phyloP scores from a whole-genome alignment of 768 basidiomycete genomes.

The Pisolithus albus region DNA sequence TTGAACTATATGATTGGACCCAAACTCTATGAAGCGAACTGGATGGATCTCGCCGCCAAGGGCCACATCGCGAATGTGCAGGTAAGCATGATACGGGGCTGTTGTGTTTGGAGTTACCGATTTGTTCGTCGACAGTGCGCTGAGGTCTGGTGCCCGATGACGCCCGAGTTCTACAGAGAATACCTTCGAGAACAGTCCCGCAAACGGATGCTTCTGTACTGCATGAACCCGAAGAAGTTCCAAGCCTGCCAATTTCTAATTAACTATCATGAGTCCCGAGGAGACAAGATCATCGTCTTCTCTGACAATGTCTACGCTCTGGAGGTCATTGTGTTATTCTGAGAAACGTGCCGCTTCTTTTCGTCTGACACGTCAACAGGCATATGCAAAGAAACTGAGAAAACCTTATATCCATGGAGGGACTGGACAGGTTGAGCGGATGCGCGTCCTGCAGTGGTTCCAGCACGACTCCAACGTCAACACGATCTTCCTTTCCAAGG shows the following conservation, averaged over 20 bases:
- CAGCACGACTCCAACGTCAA: conserved; percentile 94
- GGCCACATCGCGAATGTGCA: conserved; percentile 99
- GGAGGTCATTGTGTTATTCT: conserved; percentile 52
- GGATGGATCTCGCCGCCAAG: conserved; percentile 99
- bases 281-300: conserved; percentile 99
- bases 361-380: conserved; percentile 35
- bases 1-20: conserved; percentile 99
- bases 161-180: conserved; percentile 97
- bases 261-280: conserved; percentile 94
- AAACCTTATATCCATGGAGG: conserved; percentile 97
- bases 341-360: background rate
- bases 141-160: conserved; percentile 99
- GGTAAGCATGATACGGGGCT: conserved; percentile 39
- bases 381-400: conserved; percentile 87
- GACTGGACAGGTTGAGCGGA: conserved; percentile 90
- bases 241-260: conserved; percentile 99
- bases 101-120: background rate
- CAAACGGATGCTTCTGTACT: conserved; percentile 93
- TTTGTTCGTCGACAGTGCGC: conserved; percentile 61
- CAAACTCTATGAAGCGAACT: conserved; percentile 98
- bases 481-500: conserved; percentile 98
- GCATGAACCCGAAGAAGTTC: conserved; percentile 99
- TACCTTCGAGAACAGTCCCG: conserved; percentile 90
- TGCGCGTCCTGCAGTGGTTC: conserved; percentile 92
- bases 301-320: conserved; percentile 97